A percentile compares a stretch with the other conserved stretches of the same genome.
Evolutionary conservation across 169 alveolate species (phyloP).

Genomic region (Plasmodium chabaudi): DNA sequence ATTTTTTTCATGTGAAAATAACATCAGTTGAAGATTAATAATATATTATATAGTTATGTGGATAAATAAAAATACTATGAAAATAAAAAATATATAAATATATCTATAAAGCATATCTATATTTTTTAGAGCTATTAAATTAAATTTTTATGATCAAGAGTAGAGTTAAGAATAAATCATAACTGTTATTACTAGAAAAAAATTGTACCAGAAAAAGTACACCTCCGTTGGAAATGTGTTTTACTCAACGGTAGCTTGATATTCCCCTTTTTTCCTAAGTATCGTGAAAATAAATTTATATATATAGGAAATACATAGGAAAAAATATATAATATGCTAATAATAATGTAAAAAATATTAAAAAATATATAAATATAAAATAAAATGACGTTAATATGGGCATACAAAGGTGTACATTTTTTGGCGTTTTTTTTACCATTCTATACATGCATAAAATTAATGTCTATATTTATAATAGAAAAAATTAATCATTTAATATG

Average conservation of each 20-base stretch:
- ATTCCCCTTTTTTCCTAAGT: neutral
- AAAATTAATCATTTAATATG: neutral
- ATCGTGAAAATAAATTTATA: neutral
- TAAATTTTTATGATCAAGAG: constrained; percentile 40
- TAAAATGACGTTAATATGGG: neutral
- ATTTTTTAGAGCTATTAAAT: constrained; percentile 28
- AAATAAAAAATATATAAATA: neutral
- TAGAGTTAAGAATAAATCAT: constrained; percentile 12
- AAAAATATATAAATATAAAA: neutral
- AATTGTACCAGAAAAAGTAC: too few relatives aligned
- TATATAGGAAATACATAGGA: neutral
- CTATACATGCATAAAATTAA: constrained; percentile 1
- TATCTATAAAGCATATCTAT: neutral
- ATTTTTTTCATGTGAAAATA: constrained; percentile 1
- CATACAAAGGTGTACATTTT: neutral
- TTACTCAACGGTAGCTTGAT: constrained; percentile 24
- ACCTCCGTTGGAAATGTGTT: constrained; percentile 30
- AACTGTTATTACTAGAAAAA: too few relatives aligned
- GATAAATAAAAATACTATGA: constrained; percentile 2
- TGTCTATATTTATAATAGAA: neutral
- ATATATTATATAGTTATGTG: neutral
- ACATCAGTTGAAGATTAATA: constrained; percentile 7
- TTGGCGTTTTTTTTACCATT: neutral
- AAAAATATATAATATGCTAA: constrained; percentile 17
- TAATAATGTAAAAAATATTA: constrained; percentile 10